These are phyloP conservation scores for Allium fistulosum DNA, from an alignment of 106 monocot genomes.

Conservation along the genomic window DNA sequence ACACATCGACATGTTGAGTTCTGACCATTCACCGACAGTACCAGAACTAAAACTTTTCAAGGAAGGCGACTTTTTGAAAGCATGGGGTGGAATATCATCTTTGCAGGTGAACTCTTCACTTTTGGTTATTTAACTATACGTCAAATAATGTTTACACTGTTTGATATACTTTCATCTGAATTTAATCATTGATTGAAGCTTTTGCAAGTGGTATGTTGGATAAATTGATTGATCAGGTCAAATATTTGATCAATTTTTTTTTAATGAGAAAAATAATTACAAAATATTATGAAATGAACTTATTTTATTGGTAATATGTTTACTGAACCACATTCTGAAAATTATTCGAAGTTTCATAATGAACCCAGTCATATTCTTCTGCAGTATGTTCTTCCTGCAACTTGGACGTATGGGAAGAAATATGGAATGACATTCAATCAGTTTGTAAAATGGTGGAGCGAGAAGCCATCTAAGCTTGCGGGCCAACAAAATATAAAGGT, in stretches of 20 bases:
- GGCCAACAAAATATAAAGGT: slow-evolving; percentile 77
- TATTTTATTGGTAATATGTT: too few species aligned
- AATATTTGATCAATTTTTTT: too few species aligned
- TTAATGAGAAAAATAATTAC: too few species aligned
- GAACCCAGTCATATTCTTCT: neutral
- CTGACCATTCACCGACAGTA: slow-evolving; percentile 89
- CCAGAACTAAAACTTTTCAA: slow-evolving; percentile 81
- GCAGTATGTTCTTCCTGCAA: slow-evolving; percentile 91
- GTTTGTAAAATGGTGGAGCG: slow-evolving; percentile 79
- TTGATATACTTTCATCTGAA: too few species aligned
- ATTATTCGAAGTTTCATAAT: too few species aligned
- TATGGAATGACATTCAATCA: slow-evolving; percentile 69
- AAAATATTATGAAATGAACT: too few species aligned
- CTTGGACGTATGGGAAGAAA: slow-evolving; percentile 74
- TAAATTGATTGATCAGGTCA: too few species aligned
- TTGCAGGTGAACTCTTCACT: slow-evolving; percentile 52
- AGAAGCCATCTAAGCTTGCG: slow-evolving; percentile 80
- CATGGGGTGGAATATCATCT: slow-evolving; percentile 98
- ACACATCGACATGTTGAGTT: slow-evolving; percentile 88
- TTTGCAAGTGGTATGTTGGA: too few species aligned
- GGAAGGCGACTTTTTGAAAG: slow-evolving; percentile 83
- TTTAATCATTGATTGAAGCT: too few species aligned
- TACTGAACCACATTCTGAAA: too few species aligned
- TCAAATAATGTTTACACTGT: too few species aligned
- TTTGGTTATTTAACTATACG: too few species aligned